Base-by-base conservation (phyloP, 768 basidiomycete genomes). In the Trametes cinnabarina region DNA sequence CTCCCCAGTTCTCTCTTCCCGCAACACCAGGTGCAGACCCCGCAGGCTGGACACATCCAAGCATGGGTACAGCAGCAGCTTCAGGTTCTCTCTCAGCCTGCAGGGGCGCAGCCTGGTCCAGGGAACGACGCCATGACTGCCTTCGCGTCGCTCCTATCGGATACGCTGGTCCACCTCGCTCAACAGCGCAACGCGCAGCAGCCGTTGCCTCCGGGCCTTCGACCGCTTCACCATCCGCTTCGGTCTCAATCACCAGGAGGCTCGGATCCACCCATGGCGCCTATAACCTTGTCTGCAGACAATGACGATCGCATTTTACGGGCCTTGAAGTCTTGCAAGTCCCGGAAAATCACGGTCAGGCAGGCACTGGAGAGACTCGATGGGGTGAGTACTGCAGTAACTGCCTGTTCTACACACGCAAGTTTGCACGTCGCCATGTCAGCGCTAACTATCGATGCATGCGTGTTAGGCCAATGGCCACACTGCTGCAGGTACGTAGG, bases 361-460 rank as follows among this genome's bases (percentile, higher is more conserved):
- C 48, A 44, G 20, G 49, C 42, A n/a, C 8, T 57, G 9, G 55
- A 57, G 23, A 28, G n/a, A 15, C 48, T 50, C 3, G 41, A 55
- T 12, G 46, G 46, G 17, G 46, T 55, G 17, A 20, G 53, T 28
- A 3, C 15, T n/a, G n/a, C n/a, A n/a, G n/a, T n/a, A n/a, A n/a
- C n/a, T n/a, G n/a, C n/a, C n/a, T n/a, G n/a, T n/a, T n/a, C n/a
- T n/a, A n/a, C n/a, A n/a, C n/a, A n/a, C n/a, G n/a, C n/a, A n/a
- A n/a, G n/a, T n/a, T n/a, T n/a, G n/a, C n/a, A n/a, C n/a, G n/a
- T 28, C 0, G 30, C 11, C 11, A 3, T 20, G 19, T 8, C 3
- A 20, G 25, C 12, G 4, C 25, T 32, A 19, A 20, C 23, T 12
- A n/a, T 7, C 23, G n/a, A 43, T 11, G 22, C 22, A 12, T 4